phyloP scores from a whole-genome alignment of 2,329 filamentous ascomycete species.

The Apiospora aurea region DNA sequence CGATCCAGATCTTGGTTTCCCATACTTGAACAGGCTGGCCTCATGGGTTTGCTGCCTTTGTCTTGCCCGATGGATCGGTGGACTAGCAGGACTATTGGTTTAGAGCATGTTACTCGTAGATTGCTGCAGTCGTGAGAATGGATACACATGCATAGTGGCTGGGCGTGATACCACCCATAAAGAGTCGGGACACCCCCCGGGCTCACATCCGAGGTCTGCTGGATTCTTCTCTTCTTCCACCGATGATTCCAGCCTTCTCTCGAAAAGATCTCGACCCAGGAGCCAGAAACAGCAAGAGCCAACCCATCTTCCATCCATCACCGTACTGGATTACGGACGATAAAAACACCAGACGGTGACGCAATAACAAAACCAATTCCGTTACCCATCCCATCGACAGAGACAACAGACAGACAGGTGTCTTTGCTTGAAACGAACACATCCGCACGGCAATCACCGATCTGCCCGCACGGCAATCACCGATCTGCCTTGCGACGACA shows the following conservation, averaged over 20 bases:
- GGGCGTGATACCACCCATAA: not conserved
- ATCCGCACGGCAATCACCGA: not conserved
- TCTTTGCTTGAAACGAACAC: constrained; percentile 11
- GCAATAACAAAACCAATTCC: not conserved
- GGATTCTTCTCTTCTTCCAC: not conserved
- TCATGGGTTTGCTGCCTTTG: not conserved
- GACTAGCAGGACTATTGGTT: constrained; percentile 5
- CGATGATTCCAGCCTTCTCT: not conserved
- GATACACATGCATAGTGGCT: not conserved
- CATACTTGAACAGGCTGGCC: not conserved
- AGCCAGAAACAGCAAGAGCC: not conserved
- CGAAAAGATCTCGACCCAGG: not conserved
- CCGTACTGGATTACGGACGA: not conserved
- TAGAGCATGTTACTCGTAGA: not conserved
- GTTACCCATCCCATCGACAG: not conserved
- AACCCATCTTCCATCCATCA: not conserved
- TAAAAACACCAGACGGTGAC: not conserved
- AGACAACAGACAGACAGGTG: not conserved
- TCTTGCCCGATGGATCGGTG: not conserved
- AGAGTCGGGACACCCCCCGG: not conserved
- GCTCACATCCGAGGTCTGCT: not conserved
- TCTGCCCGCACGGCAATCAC: not conserved
- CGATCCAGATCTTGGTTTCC: not conserved
- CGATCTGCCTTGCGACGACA: not conserved
- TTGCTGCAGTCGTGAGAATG: constrained; percentile 11